Conservation (phyloP, 192 early-diverging fungal genomes). For the Backusella psychrophila region DNA sequence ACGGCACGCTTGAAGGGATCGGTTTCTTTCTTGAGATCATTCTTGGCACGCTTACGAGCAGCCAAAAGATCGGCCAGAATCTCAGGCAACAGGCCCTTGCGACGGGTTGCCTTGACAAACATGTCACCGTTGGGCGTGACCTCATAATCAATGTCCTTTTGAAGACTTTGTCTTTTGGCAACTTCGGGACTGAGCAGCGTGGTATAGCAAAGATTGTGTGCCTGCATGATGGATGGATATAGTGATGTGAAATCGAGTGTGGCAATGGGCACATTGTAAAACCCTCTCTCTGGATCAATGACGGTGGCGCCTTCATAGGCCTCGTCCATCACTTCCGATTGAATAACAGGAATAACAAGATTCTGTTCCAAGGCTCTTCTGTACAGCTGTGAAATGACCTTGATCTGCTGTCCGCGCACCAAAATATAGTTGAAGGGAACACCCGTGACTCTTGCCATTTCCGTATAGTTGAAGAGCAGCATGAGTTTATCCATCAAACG, state of each 20-base stretch:
- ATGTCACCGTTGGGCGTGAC: conserved; percentile 87
- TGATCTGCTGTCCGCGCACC: conserved; percentile 95
- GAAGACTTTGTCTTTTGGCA: conserved; percentile 63
- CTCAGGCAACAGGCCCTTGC: conserved; percentile 84
- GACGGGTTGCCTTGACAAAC: conserved; percentile 75
- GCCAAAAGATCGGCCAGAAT: conserved; percentile 87
- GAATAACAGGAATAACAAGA: conserved; percentile 87
- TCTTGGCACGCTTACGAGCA: conserved; percentile 91
- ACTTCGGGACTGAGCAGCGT: conserved; percentile 64
- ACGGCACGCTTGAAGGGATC: conserved; percentile 95
- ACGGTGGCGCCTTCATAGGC: conserved; percentile 96
- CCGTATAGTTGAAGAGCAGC: conserved; percentile 94
- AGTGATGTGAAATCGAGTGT: conserved; percentile 98
- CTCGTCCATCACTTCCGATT: conserved; percentile 76
- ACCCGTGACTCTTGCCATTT: conserved; percentile 98
- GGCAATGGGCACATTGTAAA: conserved; percentile 93
- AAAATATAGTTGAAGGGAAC: conserved; percentile 94
- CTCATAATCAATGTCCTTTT: conserved; percentile 81
- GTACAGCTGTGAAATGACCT: conserved; percentile 96
- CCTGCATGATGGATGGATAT: conserved; percentile 99
- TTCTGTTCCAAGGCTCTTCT: conserved; percentile 80
- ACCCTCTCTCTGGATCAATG: conserved; percentile 92
- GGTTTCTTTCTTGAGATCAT: conserved; percentile 93
- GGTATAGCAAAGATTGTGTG: conserved; percentile 98
- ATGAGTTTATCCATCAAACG: conserved; percentile 96